phyloP scores from a whole-genome alignment of 306 rosid genomes.

The Castanea sativa region DNA sequence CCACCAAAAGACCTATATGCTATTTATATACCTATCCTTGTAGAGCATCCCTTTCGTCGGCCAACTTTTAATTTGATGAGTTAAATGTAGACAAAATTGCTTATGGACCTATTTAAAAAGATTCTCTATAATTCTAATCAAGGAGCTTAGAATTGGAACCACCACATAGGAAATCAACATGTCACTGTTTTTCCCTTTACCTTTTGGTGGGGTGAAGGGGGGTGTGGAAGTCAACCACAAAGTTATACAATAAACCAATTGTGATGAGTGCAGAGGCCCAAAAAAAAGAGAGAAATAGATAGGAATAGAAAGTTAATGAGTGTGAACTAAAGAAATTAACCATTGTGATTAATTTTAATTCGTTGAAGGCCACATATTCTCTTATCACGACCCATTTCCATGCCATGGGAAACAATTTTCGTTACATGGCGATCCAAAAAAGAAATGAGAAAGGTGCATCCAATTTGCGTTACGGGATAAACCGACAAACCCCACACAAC shows the following conservation, averaged over 20 bases:
- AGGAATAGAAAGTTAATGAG: no score
- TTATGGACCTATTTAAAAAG: background rate
- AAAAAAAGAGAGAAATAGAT: background rate
- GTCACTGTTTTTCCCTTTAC: background rate
- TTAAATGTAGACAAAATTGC: background rate
- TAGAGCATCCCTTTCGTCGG: conserved; percentile 17
- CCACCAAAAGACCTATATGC: conserved; percentile 36
- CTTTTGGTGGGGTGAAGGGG: background rate
- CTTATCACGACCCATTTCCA: background rate
- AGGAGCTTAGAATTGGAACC: background rate
- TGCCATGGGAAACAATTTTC: background rate
- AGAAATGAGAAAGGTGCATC: background rate
- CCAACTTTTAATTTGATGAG: conserved; percentile 13
- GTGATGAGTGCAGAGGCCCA: background rate
- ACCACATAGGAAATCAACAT: background rate
- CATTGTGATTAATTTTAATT: no score
- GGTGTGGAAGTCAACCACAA: background rate
- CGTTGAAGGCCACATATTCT: background rate
- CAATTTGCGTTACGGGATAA: conserved; percentile 33
- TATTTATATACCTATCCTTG: conserved; percentile 7
- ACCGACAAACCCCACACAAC: conserved; percentile 43
- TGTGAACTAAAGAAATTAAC: no score
- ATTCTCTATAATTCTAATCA: background rate
- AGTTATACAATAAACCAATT: background rate
- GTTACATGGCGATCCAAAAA: conserved; percentile 11